phyloP scores from a whole-genome alignment of 345 rosid genomes.

The Carallia brachiata region DNA sequence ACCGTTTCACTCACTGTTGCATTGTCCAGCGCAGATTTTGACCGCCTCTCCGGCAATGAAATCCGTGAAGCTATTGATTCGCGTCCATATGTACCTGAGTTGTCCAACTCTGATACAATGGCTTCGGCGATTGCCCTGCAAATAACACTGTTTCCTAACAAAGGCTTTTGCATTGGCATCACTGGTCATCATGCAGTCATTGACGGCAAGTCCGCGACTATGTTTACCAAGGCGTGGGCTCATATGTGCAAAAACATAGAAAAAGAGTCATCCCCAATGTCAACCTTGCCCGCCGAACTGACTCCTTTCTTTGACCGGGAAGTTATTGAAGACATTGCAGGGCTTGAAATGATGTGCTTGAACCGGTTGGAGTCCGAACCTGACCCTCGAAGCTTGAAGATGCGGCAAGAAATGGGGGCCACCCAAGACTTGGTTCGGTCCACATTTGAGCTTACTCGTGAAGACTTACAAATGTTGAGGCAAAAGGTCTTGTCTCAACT shows the following conservation, averaged over 20 bases:
- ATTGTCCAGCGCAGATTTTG: conserved; percentile 12
- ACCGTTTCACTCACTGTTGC: conserved; percentile 9
- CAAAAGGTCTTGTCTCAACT: neutral
- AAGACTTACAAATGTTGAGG: neutral
- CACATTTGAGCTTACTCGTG: neutral
- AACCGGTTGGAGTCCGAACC: neutral
- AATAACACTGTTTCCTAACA: conserved; percentile 2
- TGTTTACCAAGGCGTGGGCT: conserved; percentile 16
- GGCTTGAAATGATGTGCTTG: neutral
- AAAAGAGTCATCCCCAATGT: neutral
- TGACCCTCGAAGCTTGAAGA: conserved; percentile 14
- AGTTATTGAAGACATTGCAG: neutral
- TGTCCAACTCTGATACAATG: neutral
- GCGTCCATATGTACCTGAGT: neutral
- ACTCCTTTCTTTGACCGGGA: conserved; percentile 13
- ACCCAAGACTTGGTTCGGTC: neutral
- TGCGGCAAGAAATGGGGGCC: neutral
- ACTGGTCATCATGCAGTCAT: conserved; percentile 5
- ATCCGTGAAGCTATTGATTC: neutral
- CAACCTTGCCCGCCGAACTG: conserved; percentile 1
- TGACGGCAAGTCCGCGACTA: neutral
- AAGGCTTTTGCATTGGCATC: conserved; percentile 13
- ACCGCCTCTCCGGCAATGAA: neutral
- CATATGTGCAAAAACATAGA: neutral
- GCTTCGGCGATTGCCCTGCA: conserved; percentile 1